A percentile compares a stretch with the other conserved stretches of the same genome.
Evolutionary conservation across 1,139 yeast genomes (phyloP).

Genomic region (Candida mesenterica): DNA sequence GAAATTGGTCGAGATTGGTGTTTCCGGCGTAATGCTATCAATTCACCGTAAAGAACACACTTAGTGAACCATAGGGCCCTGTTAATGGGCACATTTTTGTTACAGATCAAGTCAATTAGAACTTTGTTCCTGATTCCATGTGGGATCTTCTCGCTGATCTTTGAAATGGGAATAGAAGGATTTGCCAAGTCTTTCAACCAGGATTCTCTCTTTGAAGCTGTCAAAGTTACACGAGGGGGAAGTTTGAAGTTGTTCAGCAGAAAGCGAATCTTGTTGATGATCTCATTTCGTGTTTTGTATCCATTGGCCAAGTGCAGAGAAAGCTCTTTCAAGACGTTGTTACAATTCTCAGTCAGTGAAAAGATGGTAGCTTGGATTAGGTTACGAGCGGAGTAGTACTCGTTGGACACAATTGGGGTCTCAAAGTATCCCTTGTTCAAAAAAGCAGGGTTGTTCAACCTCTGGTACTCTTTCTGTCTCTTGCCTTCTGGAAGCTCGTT

Average conservation of each 20-base stretch:
- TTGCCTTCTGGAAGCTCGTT: conserved; percentile 44
- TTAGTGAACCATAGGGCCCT: conserved; percentile 90
- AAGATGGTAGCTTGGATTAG: conserved; percentile 45
- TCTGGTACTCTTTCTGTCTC: conserved; percentile 24
- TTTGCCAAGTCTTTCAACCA: conserved; percentile 84
- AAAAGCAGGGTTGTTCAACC: conserved; percentile 31
- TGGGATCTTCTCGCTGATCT: conserved; percentile 78
- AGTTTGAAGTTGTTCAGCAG: conserved; percentile 61
- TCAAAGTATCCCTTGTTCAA: conserved; percentile 48
- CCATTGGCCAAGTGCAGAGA: conserved; percentile 60
- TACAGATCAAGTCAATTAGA: conserved; percentile 68
- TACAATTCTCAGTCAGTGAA: conserved; percentile 38
- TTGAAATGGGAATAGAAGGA: conserved; percentile 59
- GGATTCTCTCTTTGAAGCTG: conserved; percentile 78
- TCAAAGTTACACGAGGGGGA: conserved; percentile 85
- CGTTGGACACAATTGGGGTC: conserved; percentile 57
- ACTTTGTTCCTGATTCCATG: conserved; percentile 81
- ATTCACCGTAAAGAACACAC: conserved; percentile 82
- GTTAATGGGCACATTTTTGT: conserved; percentile 63
- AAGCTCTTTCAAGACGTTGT: conserved; percentile 37
- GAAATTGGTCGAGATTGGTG: conserved; percentile 15
- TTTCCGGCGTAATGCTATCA: conserved; percentile 63
- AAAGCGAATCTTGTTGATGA: conserved; percentile 57
- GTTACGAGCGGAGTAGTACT: conserved; percentile 53
- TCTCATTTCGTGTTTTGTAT: conserved; percentile 59